Evolutionary conservation across 768 basidiomycete genomes (phyloP), one percentile per base, ranked within the genome.

Genomic region (Serendipita vermifera): DNA sequence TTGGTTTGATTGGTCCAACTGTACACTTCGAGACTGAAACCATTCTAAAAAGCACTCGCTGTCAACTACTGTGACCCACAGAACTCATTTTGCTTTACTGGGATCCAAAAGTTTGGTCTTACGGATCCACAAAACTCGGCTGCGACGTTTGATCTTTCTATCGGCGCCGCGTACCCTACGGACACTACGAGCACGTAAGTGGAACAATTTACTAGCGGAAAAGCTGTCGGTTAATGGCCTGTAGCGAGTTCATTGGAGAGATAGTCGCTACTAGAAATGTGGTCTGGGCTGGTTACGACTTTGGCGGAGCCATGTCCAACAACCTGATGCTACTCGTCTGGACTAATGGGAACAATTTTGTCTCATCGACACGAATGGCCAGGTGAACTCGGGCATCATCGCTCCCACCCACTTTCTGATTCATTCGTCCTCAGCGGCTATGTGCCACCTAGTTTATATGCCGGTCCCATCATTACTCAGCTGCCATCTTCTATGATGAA

Each of bases 191-290:
- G 24, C 5, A 51, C 46, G 46, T 51, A n/a, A 20, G 46, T 7
- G 11, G 26, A 20, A 27, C 46, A 5, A 22, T 51, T 5, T 7
- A n/a, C 29, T n/a, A 22, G 15, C 9, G 5, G 22, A 11, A 31
- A 22, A n/a, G 9, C 46, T 51, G 7, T 17, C 17, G 39, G 39
- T 31, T 51, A 29, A 51, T 29, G 9, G 29, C 27, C 9, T n/a
- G n/a, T n/a, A n/a, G n/a, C n/a, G 81, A 82, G 60, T 82, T 81
- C 63, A 78, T 83, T 60, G 81, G 75, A 51, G 77, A 79, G 65
- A 76, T 81, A 40, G 73, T 80, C 26, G 75, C 78, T 6, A 80
- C 81, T 6, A 67, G 78, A 35, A 70, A 61, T 3, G 72, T 72
- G 15, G 62, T 72, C 69, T 83, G 81, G 81, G n/a, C 38, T n/a